Evolutionary conservation across 75 land plant genomes (phyloP), one percentile per base, ranked within the genome.

Genomic region (Pinus taeda): DNA sequence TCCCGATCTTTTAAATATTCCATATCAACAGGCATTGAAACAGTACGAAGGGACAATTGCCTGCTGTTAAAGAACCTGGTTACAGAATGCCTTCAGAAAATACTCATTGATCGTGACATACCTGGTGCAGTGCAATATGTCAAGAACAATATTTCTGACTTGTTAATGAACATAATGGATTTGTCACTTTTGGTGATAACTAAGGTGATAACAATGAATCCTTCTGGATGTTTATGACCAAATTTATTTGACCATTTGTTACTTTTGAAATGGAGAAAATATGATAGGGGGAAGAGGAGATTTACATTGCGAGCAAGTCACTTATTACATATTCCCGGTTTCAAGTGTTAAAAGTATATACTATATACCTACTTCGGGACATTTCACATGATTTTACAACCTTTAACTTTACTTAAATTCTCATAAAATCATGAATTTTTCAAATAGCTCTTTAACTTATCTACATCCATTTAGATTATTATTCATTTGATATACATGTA

Each of bases 21-120:
- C n/a, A n/a, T n/a, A n/a, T n/a, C n/a, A n/a, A n/a, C 89, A 97
- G 99, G 99, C 42, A 97, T 97, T 79, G 99, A 97, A 83, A 97
- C 99, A 61, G 99, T 97, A 56, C 86, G 99, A 72, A 90, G 99
- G 80, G 99, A 97, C 82, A 97, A 97, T 75, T 97, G 99, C 81
- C 84, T 97, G 45, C 82, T 97, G 80, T 98, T 97, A 53, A 97
- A 97, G 75, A 97, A 97, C 73, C 76, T 97, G 71, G 98, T 97
- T 18, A 97, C 83, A 71, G 98, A 97, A 65, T 92, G 99, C 69
- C 93, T 97, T 45, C 90, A 95, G 71, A 97, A 94, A 79, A 91
- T 97, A 65, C 86, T 97, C n/a, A 87, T 94, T 76, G 98, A 95
- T 61, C 82, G 91, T 59, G 93, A 97, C 74, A 81, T 92, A 49